Evolutionary conservation across 1,284 basidiomycete species (phyloP).

Genomic region (Pseudozyma hubeiensis): DNA sequence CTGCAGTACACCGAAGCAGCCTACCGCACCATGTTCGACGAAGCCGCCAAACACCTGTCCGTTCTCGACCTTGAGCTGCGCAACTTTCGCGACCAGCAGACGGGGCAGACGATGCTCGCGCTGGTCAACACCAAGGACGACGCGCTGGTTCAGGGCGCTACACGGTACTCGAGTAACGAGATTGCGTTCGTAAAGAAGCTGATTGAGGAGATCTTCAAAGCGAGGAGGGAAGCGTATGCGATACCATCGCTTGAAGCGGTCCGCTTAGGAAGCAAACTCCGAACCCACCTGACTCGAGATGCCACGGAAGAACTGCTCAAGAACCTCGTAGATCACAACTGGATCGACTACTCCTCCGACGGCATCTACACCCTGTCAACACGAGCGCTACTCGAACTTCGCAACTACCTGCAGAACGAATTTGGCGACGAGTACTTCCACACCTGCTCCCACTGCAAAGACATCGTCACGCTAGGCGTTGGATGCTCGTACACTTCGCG

Average conservation of each 20-base stretch:
- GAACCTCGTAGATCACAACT: constrained; percentile 83
- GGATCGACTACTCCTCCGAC: constrained; percentile 78
- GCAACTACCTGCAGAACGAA: constrained; percentile 78
- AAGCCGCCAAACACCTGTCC: constrained; percentile 24
- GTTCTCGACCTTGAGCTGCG: constrained; percentile 57
- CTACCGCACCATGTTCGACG: constrained; percentile 34
- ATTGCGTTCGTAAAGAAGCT: constrained; percentile 57
- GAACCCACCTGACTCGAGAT: constrained; percentile 78
- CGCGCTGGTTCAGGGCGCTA: constrained; percentile 54
- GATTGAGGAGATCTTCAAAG: constrained; percentile 85
- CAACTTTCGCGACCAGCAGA: constrained; percentile 44
- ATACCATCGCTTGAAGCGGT: constrained; percentile 79
- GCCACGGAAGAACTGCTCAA: constrained; percentile 79
- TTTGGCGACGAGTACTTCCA: constrained; percentile 75
- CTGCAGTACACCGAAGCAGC: constrained; percentile 13
- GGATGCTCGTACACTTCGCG: constrained; percentile 17
- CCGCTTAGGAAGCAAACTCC: constrained; percentile 72
- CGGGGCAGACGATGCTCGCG: constrained; percentile 34
- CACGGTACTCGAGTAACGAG: constrained; percentile 55
- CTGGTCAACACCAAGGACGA: constrained; percentile 62
- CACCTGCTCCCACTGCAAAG: constrained; percentile 80
- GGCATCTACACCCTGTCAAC: constrained; percentile 82
- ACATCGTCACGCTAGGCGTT: constrained; percentile 71
- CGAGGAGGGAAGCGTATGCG: constrained; percentile 79
- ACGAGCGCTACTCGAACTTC: constrained; percentile 80